Conservation (phyloP, 257 asterid species). For the Echium plantagineum region DNA sequence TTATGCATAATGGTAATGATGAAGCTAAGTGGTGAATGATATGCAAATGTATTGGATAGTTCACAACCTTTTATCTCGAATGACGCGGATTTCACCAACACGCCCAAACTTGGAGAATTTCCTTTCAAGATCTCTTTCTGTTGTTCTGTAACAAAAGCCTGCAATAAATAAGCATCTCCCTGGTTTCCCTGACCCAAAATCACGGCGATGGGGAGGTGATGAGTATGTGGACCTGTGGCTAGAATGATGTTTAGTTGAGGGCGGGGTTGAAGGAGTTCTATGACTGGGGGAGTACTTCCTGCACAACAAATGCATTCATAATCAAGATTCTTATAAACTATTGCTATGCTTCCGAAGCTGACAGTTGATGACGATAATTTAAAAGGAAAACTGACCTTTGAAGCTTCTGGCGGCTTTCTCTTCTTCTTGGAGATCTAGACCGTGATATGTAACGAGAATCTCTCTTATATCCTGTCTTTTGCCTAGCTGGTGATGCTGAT, state of each 20-base stretch:
- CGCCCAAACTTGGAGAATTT: constrained; percentile 23
- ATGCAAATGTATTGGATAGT: neutral
- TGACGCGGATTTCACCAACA: constrained; percentile 13
- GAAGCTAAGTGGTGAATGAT: too few species aligned
- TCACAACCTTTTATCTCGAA: constrained; percentile 19
- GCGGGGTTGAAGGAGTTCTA: constrained; percentile 1
- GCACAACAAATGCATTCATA: constrained; percentile 1
- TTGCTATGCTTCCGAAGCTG: too few species aligned
- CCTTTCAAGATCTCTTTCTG: constrained; percentile 20
- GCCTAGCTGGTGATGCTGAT: constrained; percentile 9
- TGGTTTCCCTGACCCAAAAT: constrained; percentile 17
- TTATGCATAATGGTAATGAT: too few species aligned
- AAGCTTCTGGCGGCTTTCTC: constrained; percentile 10
- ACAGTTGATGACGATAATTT: too few species aligned
- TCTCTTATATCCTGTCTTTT: constrained; percentile 8
- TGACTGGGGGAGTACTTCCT: constrained; percentile 9
- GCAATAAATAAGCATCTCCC: constrained; percentile 21
- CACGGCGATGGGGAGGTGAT: constrained; percentile 15
- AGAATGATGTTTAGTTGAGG: constrained; percentile 2
- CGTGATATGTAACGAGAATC: constrained; percentile 8
- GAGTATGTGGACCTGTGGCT: constrained; percentile 1
- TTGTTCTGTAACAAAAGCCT: constrained; percentile 14
- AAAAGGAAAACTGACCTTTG: constrained; percentile 6
- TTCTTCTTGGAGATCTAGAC: constrained; percentile 16
- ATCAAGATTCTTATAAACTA: neutral